Evolutionary conservation across 2,329 filamentous ascomycete species (phyloP), one percentile per base, ranked within the genome.

Genomic region (Phialocephala subalpina): DNA sequence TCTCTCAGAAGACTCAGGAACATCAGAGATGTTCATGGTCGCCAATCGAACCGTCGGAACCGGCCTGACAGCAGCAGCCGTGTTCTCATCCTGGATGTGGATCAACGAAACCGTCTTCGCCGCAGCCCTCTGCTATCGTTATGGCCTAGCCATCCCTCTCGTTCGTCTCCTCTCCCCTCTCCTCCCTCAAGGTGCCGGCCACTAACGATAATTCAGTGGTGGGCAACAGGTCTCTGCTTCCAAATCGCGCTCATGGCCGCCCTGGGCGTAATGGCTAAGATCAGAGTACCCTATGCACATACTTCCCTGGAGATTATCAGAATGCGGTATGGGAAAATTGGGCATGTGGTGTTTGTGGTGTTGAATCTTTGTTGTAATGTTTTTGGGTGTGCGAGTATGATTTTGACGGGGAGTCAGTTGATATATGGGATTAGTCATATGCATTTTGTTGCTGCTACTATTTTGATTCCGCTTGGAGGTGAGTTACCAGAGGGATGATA

Each of bases 1-100:
- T 63, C 74, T 82, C 18, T 67, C 76, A 1, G 81, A 82, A 66
- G 80, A 82, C 68, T 77, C 74, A 7, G 77, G 80, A 18, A 82
- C 22, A 20, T 52, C 82, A 1, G 80, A 82, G 65, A 81, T 81
- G 67, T 69, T 69, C 57, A 70, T 70, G 69, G 67, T 69, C 12
- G 67, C 69, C 5, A 70, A 70, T 65, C 65, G 67, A 22, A 63
- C 67, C 0, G 65, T 70, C 36, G 69, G 69, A 0, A 70, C 69
- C 14, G 69, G 67, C 35, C 52, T 69, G 3, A 71, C 69, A 14
- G 61, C 61, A 4, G 64, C 69, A 2, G 67, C 69, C 4, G 67
- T 70, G 7, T 68, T 71, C 45, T 67, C 60, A n/a, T 27, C 25
- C 8, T 18, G 47, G 25, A 52, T 52, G 47, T 52, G 47, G 47